phyloP scores from a whole-genome alignment of 2,329 filamentous ascomycete species.

The Paraphoma sp. region DNA sequence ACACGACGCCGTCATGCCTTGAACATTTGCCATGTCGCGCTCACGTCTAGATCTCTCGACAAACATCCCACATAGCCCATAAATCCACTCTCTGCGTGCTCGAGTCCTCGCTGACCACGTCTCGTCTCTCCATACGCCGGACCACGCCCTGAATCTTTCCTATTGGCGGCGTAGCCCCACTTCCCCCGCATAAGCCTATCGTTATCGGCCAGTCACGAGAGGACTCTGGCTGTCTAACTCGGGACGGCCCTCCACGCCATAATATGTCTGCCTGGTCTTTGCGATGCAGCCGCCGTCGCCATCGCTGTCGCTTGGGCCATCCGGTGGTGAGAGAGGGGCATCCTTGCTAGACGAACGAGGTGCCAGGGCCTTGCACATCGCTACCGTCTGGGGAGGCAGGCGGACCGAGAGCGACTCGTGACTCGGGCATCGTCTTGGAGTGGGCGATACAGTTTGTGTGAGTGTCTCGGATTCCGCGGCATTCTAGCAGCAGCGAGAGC shows the following conservation, averaged over 20 bases:
- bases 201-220: conserved; percentile 32
- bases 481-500: conserved; percentile 8
- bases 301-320: background rate
- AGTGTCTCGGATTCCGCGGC: conserved; percentile 7
- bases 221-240: conserved; percentile 14
- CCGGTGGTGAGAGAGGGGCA: background rate
- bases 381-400: background rate
- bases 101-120: conserved; percentile 28
- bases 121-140: conserved; percentile 2
- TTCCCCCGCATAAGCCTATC: conserved; percentile 36
- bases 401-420: conserved; percentile 4
- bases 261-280: background rate
- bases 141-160: background rate
- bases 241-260: conserved; percentile 25
- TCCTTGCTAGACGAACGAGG: background rate
- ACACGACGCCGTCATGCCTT: background rate
- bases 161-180: conserved; percentile 25
- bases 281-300: background rate
- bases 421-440: background rate
- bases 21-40: too few relatives aligned
- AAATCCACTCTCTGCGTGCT: background rate
- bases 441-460: conserved; percentile 1
- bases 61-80: background rate
- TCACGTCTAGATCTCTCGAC: background rate
- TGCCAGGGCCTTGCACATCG: background rate